Percentiles rank a stretch among this genome's conserved stretches.
These are phyloP conservation scores for Fusarium brevicatenulatum DNA, from an alignment of 2,329 filamentous ascomycete species.

Conservation along the genomic window DNA sequence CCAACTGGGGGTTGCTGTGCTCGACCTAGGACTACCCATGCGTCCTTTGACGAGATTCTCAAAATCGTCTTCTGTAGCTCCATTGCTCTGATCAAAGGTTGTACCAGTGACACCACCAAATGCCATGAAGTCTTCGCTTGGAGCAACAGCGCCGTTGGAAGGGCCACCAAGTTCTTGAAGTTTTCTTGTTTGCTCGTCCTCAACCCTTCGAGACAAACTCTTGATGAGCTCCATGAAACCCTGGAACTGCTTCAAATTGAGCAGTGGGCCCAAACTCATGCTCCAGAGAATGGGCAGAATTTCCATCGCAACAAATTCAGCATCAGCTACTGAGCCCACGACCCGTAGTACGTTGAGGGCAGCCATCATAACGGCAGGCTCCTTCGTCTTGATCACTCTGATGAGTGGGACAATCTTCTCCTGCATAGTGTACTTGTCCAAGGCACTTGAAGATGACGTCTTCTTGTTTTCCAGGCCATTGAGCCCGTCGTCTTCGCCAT, in stretches of 20 bases:
- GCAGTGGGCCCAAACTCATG: conserved; percentile 89
- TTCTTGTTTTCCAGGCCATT: conserved; percentile 76
- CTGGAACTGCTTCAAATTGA: conserved; percentile 89
- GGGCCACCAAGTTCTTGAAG: conserved; percentile 81
- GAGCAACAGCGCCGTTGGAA: conserved; percentile 60
- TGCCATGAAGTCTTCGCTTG: conserved; percentile 74
- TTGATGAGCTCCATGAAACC: conserved; percentile 91
- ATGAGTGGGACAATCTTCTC: conserved; percentile 94
- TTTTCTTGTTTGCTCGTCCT: conserved; percentile 89
- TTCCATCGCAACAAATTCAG: conserved; percentile 92
- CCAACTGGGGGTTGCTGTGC: conserved; percentile 61
- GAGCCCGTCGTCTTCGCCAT: conserved; percentile 72
- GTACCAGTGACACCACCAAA: conserved; percentile 75
- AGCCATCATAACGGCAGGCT: conserved; percentile 97
- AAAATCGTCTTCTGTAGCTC: conserved; percentile 77
- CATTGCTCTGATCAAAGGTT: conserved; percentile 62
- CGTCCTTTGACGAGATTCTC: conserved; percentile 86
- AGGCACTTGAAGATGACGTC: conserved; percentile 75
- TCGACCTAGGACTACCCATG: conserved; percentile 47
- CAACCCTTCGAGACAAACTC: conserved; percentile 79
- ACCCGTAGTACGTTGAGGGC: conserved; percentile 85
- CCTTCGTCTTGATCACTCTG: conserved; percentile 95
- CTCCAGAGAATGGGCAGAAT: conserved; percentile 89
- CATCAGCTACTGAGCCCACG: conserved; percentile 83
- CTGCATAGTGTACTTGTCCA: conserved; percentile 98